phyloP scores from a whole-genome alignment of 2,329 filamentous ascomycete genomes.

The Fusarium transvaalense region DNA sequence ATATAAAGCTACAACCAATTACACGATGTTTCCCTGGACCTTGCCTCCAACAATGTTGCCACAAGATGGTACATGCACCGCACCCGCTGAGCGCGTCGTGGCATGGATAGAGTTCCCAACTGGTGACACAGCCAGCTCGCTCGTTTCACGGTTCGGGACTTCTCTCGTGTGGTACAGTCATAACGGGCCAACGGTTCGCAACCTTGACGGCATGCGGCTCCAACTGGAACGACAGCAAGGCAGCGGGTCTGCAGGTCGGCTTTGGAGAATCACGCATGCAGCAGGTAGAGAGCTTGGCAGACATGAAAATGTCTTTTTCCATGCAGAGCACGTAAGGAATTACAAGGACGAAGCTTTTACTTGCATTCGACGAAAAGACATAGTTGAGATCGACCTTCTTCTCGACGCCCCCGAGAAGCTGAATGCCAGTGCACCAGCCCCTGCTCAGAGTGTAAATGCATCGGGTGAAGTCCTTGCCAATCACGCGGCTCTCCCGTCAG shows the following conservation, averaged over 20 bases:
- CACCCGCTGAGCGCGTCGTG: slow-evolving; percentile 76
- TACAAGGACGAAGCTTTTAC: slow-evolving; percentile 88
- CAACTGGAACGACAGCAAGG: slow-evolving; percentile 75
- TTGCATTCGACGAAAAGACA: slow-evolving; percentile 77
- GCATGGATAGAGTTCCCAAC: slow-evolving; percentile 75
- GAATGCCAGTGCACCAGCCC: slow-evolving; percentile 44
- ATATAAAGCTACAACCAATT: slow-evolving; percentile 73
- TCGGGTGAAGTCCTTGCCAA: slow-evolving; percentile 27
- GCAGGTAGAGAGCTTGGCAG: slow-evolving; percentile 85
- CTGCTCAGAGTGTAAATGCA: slow-evolving; percentile 34
- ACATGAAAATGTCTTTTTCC: slow-evolving; percentile 87
- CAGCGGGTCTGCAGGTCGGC: slow-evolving; percentile 55
- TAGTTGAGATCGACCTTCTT: slow-evolving; percentile 79
- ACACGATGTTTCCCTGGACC: slow-evolving; percentile 94
- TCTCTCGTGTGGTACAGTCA: slow-evolving; percentile 54
- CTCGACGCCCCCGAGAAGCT: slow-evolving; percentile 46
- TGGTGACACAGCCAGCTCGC: slow-evolving; percentile 54
- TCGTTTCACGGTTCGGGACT: slow-evolving; percentile 51
- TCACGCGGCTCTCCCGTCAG: slow-evolving; percentile 42
- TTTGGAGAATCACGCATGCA: slow-evolving; percentile 82
- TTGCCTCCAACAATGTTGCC: slow-evolving; percentile 82
- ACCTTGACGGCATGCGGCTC: slow-evolving; percentile 70
- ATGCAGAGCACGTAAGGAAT: slow-evolving; percentile 79
- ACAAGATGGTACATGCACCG: slow-evolving; percentile 79
- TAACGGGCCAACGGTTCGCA: slow-evolving; percentile 61